Evolutionary conservation across 352 stramenopile genomes (phyloP), one percentile per base, ranked within the genome.

Genomic region (Globisporangium recalcitrans): DNA sequence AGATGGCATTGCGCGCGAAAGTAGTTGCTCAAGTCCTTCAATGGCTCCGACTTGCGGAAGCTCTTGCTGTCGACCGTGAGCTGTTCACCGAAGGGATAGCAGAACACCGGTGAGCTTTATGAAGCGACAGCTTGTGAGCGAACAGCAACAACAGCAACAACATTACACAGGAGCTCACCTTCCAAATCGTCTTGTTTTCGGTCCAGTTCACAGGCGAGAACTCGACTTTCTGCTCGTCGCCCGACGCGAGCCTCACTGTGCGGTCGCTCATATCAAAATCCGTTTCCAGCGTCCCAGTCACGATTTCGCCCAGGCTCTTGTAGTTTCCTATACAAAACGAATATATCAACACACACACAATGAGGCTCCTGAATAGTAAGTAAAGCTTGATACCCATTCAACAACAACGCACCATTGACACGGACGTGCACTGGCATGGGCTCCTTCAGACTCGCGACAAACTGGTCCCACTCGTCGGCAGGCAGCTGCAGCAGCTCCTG

Each of bases 21-120:
- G 77, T 96, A 98, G 6, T 89, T 78, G 74, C 96, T 94, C 31
- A 99, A 80, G 16, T 88, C 79, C 40, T 89, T 72, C n/a, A 98
- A 71, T 9, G 71, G 75, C 62, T 92, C 74, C 57, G 95, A 87
- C 65, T 97, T 95, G 27, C 92, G 85, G 31, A 98, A 82, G 27
- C 74, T 78, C 62, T 92, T 92, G 67, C 68, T 78, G 56, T 94
- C 80, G 32, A 89, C 67, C 24, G 80, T 75, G 31, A 93, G 55
- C 69, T 72, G 11, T 9, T 34, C 7, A 1, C 38, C n/a, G 46
- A 11, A 56, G 8, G 26, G 26, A 9, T 21, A 22, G 46, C 11
- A 26, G 44, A 27, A 13, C 19, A 54, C 2, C 1, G 29, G 22
- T 24, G 13, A 22, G 10, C 31, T 27, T 49, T 26, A 27, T 32